phyloP scores from a whole-genome alignment of 106 monocot genomes.

The Allium cepa region DNA sequence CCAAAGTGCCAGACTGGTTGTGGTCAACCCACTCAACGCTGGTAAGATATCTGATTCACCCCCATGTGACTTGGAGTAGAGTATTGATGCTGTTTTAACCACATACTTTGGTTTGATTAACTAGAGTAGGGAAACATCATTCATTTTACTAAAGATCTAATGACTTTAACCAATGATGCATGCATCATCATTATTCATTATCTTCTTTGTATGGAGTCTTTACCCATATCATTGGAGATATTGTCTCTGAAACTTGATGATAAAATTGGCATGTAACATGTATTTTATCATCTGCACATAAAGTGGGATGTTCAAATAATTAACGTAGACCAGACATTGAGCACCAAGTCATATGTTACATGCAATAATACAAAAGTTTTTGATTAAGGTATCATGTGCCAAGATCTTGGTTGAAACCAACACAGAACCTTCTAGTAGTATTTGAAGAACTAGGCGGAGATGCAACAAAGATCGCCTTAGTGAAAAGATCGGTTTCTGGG shows the following conservation, averaged over 20 bases:
- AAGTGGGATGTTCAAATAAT: neutral
- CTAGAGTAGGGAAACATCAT: no score
- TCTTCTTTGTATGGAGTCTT: neutral
- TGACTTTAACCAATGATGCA: neutral
- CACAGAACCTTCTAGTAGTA: conserved; percentile 72
- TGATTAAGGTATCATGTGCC: conserved; percentile 87
- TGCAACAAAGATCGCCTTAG: conserved; percentile 60
- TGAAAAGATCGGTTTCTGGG: conserved; percentile 63
- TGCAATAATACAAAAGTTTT: no score
- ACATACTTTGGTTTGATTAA: no score
- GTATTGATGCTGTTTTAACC: no score
- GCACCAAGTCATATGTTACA: neutral
- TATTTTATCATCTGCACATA: neutral
- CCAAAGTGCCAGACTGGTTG: conserved; percentile 86
- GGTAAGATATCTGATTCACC: conserved; percentile 24
- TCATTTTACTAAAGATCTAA: no score
- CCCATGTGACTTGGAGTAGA: no score
- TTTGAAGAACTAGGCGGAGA: conserved; percentile 94
- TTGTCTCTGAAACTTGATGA: no score
- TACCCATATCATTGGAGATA: no score
- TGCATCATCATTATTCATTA: neutral
- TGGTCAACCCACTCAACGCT: conserved; percentile 83
- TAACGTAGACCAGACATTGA: neutral
- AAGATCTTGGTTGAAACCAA: conserved; percentile 74
- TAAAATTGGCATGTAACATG: neutral